Evolutionary conservation across 192 early-diverging fungal species (phyloP), one percentile per base, ranked within the genome.

Genomic region (Podila minutissima): DNA sequence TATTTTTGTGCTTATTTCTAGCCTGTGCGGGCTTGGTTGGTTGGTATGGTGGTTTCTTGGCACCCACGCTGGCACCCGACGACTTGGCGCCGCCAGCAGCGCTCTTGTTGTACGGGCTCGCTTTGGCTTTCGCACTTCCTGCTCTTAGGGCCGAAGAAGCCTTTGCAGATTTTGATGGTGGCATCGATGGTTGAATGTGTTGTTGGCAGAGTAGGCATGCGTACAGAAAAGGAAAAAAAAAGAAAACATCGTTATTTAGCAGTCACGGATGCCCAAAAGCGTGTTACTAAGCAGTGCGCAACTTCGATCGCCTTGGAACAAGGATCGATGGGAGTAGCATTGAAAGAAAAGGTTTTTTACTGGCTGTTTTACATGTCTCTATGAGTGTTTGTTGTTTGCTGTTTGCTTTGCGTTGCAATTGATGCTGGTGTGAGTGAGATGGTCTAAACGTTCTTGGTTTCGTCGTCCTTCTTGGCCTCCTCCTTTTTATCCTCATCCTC

Each of bases 401-500:
- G 35, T 10, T 37, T 11, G 35, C 35, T 37, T 46, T 46, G 41
- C 41, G 41, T 46, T 4, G 41, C 41, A 46, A 46, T 46, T 46
- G 41, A 46, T 46, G 12, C 41, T 46, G 41, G 41, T 46, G 41
- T 46, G 41, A 46, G 41, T 46, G 15, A 46, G 15, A 17, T 46
- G 13, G 1, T 55, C 53, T 59, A 69, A 24, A 59, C 67, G 35
- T 38, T 62, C 59, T 50, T 62, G 13, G 59, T 35, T 46, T 62
- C 49, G 19, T 62, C 60, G 7, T 53, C 35, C 37, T 55, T 26
- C 2, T 64, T 19, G 33, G 67, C 83, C 61, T 82, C 71, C 4
- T 59, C 62, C 17, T 75, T 85, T 13, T 84, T 83, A 32, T 88
- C 83, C 0, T 85, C 86, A 0, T 88, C 85, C 15, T 84, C 79